phyloP scores from a whole-genome alignment of 2,329 filamentous ascomycete genomes.

The Paraphoma chrysanthemicola region DNA sequence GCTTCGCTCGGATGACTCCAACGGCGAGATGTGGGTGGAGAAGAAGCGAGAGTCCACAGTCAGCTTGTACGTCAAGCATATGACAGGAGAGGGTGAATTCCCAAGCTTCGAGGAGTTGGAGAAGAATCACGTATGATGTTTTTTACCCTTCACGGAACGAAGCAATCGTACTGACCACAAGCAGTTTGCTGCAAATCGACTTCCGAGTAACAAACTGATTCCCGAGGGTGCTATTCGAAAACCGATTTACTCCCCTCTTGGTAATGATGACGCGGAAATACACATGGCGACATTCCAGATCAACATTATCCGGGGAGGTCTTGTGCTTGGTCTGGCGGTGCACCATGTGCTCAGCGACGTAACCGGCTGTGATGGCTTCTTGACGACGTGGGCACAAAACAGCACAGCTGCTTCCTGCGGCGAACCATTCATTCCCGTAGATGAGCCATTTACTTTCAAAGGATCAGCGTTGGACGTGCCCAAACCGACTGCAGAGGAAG shows the following conservation, averaged over 20 bases:
- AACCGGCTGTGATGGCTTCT: constrained; percentile 33
- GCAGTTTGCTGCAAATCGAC: not conserved
- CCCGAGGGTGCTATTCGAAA: not conserved
- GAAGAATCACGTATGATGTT: constrained; percentile 13
- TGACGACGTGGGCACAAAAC: constrained; percentile 35
- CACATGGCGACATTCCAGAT: constrained; percentile 26
- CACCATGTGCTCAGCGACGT: constrained; percentile 32
- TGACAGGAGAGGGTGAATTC: constrained; percentile 9
- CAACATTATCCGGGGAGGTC: constrained; percentile 37
- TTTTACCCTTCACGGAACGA: not conserved
- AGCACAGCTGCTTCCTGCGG: constrained; percentile 18
- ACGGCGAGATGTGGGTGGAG: constrained; percentile 21
- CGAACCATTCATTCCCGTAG: constrained; percentile 9
- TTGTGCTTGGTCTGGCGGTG: constrained; percentile 32
- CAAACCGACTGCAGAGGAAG: not conserved
- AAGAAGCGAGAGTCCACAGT: constrained; percentile 15
- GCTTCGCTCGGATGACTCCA: constrained; percentile 15
- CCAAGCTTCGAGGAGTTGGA: constrained; percentile 21
- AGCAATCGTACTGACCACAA: not conserved
- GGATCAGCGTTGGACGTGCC: not conserved
- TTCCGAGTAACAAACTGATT: not conserved
- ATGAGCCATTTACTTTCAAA: not conserved
- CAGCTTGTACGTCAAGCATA: constrained; percentile 16
- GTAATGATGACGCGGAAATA: not conserved
- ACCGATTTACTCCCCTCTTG: not conserved